These are phyloP conservation scores for Alternaria sp. DNA, from an alignment of 2,329 filamentous ascomycete species.

Conservation along the genomic window DNA sequence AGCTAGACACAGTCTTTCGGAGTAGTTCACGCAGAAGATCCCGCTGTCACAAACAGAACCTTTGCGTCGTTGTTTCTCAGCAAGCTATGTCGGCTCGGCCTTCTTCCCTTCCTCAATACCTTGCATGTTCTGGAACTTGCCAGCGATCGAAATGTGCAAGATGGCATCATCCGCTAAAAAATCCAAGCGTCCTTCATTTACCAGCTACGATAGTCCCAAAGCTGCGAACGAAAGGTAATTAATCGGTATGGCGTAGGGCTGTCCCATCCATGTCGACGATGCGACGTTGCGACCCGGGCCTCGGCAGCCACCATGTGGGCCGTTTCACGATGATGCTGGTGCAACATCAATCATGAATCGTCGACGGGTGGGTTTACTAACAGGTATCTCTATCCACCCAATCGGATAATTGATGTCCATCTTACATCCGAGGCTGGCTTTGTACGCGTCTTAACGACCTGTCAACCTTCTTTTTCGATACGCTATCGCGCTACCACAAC, in stretches of 20 bases:
- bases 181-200: neutral
- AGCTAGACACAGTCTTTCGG: neutral
- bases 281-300: slow-evolving; percentile 3
- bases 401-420: neutral
- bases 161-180: neutral
- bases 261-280: slow-evolving; percentile 1
- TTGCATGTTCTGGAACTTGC: neutral
- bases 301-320: slow-evolving; percentile 2
- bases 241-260: slow-evolving; percentile 1
- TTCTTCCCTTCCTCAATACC: no score
- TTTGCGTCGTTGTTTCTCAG: neutral
- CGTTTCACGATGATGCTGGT: slow-evolving; percentile 5
- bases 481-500: neutral
- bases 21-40: neutral
- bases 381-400: neutral
- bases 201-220: neutral
- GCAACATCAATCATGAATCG: slow-evolving; percentile 1
- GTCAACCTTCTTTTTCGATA: neutral
- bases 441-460: neutral
- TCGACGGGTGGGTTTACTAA: neutral
- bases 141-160: neutral
- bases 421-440: neutral
- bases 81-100: neutral
- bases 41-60: neutral
- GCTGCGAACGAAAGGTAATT: neutral